These are phyloP conservation scores for Euphorbia lathyris DNA, from an alignment of 345 rosid species.

Conservation along the genomic window DNA sequence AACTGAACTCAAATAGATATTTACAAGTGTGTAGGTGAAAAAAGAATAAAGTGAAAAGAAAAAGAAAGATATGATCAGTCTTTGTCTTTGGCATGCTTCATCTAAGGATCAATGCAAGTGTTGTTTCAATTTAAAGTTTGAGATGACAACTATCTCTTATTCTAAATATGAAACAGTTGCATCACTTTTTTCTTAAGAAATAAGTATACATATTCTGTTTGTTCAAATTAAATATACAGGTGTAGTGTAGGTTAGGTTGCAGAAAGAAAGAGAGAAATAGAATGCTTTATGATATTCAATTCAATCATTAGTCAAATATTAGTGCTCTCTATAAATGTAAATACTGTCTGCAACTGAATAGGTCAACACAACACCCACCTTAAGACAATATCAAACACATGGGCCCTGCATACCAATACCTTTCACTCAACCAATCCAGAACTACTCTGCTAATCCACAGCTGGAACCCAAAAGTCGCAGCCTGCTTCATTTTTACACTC, in stretches of 20 bases:
- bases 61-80: no score
- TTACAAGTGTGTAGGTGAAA: slow-evolving; percentile 40
- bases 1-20: slow-evolving; percentile 20
- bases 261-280: slow-evolving; percentile 6
- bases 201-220: no score
- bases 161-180: no score
- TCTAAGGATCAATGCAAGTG: no score
- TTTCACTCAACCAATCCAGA: neutral
- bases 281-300: slow-evolving; percentile 17
- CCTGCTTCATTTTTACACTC: no score
- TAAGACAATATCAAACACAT: slow-evolving; percentile 14
- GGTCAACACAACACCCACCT: slow-evolving; percentile 50
- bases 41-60: slow-evolving; percentile 17
- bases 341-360: neutral
- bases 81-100: no score
- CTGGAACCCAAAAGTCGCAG: slow-evolving; percentile 31
- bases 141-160: no score
- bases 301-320: slow-evolving; percentile 17
- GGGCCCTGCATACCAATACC: slow-evolving; percentile 26
- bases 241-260: no score
- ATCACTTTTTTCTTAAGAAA: no score
- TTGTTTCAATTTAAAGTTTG: no score
- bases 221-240: no score
- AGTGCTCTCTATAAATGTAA: no score
- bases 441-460: neutral